Base-by-base conservation (phyloP, 306 rosid species). In the Prunus persica region DNA sequence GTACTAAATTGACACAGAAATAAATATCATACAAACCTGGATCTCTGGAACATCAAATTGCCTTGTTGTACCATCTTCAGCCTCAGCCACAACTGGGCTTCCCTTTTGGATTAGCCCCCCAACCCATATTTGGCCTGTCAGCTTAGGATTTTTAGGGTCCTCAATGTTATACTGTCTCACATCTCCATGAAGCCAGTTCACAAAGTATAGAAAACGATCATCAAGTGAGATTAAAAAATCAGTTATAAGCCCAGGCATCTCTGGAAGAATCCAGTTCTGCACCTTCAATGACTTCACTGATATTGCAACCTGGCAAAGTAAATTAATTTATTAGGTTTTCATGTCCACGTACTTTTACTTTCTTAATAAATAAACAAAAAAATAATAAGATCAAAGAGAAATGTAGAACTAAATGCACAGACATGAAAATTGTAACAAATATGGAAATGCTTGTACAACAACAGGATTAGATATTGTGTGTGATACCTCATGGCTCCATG, bases 121-220 rank as follows among this genome's bases (percentile, higher is more conserved):
- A 12, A 85, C 88, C 97, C 98, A 95, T 20, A 92, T 67, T 86
- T 95, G 98, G 73, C 98, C 97, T 1, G 87, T 82, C 46, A 90
- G 78, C 76, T 72, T 72, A 51, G 98, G 98, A 80, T 80, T 85
- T 74, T 82, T 80, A 56, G 87, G 80, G 72, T 95, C 96, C 84
- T 92, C 96, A 43, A 95, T 90, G 80, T 90, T 86, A 65, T 90
- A 95, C 65, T 95, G 98, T 22, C 98, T 87, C 76, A 95, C 88
- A 86, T 95, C 97, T 15, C 98, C 97, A 34, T 95, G 98, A 79
- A 95, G 95, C 98, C 98, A 95, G 89, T 95, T 95, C 85, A 83
- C 95, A 14, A 89, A 80, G 85, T 92, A 92, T 63, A 95, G 78
- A 79, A 89, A 95, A 69, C 93, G 96, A 66, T 92, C 98, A 69